These are phyloP conservation scores for Psilocybe subaeruginosa DNA, from an alignment of 768 basidiomycete genomes.

Conservation along the genomic window DNA sequence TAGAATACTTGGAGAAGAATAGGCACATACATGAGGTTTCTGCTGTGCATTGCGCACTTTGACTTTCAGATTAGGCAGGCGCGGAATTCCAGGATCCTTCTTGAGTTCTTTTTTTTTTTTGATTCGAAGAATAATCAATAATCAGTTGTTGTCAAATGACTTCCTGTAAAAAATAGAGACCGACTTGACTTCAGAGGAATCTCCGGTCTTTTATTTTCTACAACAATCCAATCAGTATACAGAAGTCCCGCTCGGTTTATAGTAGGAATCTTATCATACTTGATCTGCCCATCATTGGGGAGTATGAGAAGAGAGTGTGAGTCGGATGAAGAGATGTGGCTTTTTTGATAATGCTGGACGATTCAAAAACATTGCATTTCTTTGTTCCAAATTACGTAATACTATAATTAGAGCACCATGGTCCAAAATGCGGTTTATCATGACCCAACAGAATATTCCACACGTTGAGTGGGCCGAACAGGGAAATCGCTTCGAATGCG, in stretches of 20 bases:
- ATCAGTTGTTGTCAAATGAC: slow-evolving; percentile 1
- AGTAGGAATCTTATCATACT: slow-evolving; percentile 16
- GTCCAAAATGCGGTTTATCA: too few species aligned
- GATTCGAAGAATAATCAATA: neutral
- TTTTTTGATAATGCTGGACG: neutral
- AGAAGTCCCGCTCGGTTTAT: neutral
- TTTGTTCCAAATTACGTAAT: slow-evolving; percentile 5
- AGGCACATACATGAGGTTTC: slow-evolving; percentile 39
- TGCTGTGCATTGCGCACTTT: slow-evolving; percentile 52
- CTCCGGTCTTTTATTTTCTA: slow-evolving; percentile 42
- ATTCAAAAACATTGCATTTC: neutral
- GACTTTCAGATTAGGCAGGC: slow-evolving; percentile 73
- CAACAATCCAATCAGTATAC: neutral
- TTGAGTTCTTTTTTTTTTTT: slow-evolving; percentile 72
- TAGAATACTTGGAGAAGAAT: neutral
- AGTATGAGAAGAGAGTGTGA: neutral
- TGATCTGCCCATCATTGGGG: slow-evolving; percentile 26
- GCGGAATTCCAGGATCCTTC: slow-evolving; percentile 89
- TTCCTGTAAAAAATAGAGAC: slow-evolving; percentile 16
- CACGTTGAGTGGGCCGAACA: too few species aligned
- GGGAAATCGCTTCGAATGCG: too few species aligned
- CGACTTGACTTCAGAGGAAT: slow-evolving; percentile 46
- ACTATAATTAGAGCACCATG: neutral
- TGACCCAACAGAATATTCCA: too few species aligned
- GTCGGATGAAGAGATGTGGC: neutral